These are phyloP conservation scores for Beverwykella pulmonaria DNA, from an alignment of 495 filamentous ascomycete species.

Conservation along the genomic window DNA sequence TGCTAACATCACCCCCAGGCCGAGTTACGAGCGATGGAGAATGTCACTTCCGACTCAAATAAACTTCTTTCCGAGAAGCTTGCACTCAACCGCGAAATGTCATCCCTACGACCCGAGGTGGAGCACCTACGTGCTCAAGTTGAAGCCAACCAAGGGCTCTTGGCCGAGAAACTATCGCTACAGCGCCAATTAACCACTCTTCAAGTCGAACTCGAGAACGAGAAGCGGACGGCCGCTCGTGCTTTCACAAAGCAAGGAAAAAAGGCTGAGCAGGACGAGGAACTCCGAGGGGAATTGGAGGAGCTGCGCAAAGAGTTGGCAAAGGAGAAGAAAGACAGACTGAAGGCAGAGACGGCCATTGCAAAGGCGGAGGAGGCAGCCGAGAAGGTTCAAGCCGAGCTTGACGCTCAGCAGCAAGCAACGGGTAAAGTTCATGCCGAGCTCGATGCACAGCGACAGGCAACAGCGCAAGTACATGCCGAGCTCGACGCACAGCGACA, in stretches of 20 bases:
- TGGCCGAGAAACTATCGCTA: constrained; percentile 74
- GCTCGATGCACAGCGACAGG: constrained; percentile 58
- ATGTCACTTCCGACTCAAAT: constrained; percentile 64
- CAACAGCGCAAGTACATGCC: constrained; percentile 60
- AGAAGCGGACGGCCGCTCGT: constrained; percentile 69
- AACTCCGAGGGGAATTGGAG: constrained; percentile 36
- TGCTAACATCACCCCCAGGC: constrained; percentile 52
- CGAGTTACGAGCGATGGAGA: constrained; percentile 66
- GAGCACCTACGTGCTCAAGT: constrained; percentile 76
- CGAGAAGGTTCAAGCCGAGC: constrained; percentile 48
- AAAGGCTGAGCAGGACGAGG: constrained; percentile 35
- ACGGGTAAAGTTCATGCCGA: constrained; percentile 63
- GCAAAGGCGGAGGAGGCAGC: constrained; percentile 32
- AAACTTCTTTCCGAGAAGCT: constrained; percentile 77
- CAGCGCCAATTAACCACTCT: constrained; percentile 73
- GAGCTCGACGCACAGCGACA: constrained; percentile 60
- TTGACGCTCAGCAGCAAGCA: constrained; percentile 59
- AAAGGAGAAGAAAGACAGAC: constrained; percentile 50
- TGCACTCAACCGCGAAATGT: constrained; percentile 69
- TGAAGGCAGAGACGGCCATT: constrained; percentile 46
- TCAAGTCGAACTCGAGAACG: constrained; percentile 77
- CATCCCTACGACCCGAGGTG: constrained; percentile 70
- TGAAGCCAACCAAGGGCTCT: constrained; percentile 62
- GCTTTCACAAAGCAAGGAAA: constrained; percentile 53
- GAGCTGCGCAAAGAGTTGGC: constrained; percentile 49